These are phyloP conservation scores for Phytopythium helicoides DNA, from an alignment of 352 stramenopile species.

Conservation along the genomic window DNA sequence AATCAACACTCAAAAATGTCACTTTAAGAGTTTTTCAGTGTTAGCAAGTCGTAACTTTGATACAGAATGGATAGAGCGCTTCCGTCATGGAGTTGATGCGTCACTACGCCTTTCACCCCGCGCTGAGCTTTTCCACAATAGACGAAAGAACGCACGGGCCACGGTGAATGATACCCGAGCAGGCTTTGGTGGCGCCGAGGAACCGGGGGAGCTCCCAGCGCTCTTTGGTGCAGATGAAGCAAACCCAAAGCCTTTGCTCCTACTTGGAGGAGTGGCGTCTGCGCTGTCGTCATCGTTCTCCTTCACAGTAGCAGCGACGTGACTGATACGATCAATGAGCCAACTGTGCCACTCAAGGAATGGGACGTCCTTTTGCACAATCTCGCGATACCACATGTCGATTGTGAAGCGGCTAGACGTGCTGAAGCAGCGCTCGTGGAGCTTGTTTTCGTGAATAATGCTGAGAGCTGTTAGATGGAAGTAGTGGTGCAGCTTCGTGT, in stretches of 20 bases:
- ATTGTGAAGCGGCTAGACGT: constrained; percentile 83
- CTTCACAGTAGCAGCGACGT: constrained; percentile 49
- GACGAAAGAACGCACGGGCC: constrained; percentile 64
- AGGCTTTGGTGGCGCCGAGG: constrained; percentile 11
- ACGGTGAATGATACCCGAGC: constrained; percentile 58
- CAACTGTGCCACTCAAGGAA: constrained; percentile 82
- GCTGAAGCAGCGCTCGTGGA: constrained; percentile 75
- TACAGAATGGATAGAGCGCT: not conserved
- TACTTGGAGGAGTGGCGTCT: constrained; percentile 9
- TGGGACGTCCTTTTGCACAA: constrained; percentile 60
- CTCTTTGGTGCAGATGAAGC: not conserved
- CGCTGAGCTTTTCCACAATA: constrained; percentile 43
- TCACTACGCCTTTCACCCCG: not conserved
- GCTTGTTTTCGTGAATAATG: constrained; percentile 85
- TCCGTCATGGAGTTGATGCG: constrained; percentile 3
- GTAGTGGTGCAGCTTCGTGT: constrained; percentile 86
- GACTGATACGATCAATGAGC: constrained; percentile 81
- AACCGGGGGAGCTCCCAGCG: constrained; percentile 14
- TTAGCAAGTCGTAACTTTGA: too few species aligned
- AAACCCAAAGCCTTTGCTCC: constrained; percentile 23
- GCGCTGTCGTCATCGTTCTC: constrained; percentile 19
- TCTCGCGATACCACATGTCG: constrained; percentile 82
- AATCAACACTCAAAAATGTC: too few species aligned
- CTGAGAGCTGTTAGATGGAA: constrained; percentile 85
- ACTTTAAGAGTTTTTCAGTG: too few species aligned